Percentiles rank a stretch among this genome's conserved stretches.
These are phyloP conservation scores for Mycotypha africana DNA, from an alignment of 371 early-diverging fungal genomes.

Conservation along the genomic window DNA sequence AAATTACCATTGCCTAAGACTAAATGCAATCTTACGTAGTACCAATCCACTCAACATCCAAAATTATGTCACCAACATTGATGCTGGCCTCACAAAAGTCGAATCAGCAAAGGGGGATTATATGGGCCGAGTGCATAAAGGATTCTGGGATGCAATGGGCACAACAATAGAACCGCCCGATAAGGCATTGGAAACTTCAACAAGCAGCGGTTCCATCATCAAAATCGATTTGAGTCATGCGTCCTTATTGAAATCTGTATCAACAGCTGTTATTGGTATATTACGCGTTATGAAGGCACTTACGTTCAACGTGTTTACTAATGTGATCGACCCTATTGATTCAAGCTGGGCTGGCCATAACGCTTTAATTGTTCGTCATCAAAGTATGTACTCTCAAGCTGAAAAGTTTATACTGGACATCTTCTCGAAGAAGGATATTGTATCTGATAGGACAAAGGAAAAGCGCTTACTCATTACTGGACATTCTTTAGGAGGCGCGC, in stretches of 20 bases:
- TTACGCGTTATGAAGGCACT: conserved; percentile 25
- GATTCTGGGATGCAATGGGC: conserved; percentile 58
- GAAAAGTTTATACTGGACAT: conserved; percentile 31
- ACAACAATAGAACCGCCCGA: conserved; percentile 26
- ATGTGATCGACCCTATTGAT: conserved; percentile 43
- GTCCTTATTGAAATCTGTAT: conserved; percentile 30
- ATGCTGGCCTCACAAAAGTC: conserved; percentile 40
- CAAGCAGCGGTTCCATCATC: conserved; percentile 9
- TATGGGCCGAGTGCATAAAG: conserved; percentile 58
- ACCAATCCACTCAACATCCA: conserved; percentile 60
- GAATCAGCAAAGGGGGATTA: conserved; percentile 37
- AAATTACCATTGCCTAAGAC: neutral
- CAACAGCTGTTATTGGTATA: conserved; percentile 30
- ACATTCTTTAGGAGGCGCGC: conserved; percentile 41
- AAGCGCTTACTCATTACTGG: conserved; percentile 42
- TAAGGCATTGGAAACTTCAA: conserved; percentile 1
- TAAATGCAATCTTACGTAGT: conserved; percentile 12
- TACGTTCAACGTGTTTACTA: conserved; percentile 23
- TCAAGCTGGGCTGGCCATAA: conserved; percentile 35
- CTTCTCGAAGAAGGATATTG: neutral
- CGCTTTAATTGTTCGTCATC: conserved; percentile 23
- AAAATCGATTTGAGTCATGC: conserved; percentile 33
- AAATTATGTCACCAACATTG: conserved; percentile 54
- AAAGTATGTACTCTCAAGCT: conserved; percentile 37
- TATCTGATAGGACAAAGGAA: neutral